Percentiles rank a stretch among this genome's conserved stretches.
phyloP scores from a whole-genome alignment of 2,329 filamentous ascomycete genomes.

The Monascus ruber region DNA sequence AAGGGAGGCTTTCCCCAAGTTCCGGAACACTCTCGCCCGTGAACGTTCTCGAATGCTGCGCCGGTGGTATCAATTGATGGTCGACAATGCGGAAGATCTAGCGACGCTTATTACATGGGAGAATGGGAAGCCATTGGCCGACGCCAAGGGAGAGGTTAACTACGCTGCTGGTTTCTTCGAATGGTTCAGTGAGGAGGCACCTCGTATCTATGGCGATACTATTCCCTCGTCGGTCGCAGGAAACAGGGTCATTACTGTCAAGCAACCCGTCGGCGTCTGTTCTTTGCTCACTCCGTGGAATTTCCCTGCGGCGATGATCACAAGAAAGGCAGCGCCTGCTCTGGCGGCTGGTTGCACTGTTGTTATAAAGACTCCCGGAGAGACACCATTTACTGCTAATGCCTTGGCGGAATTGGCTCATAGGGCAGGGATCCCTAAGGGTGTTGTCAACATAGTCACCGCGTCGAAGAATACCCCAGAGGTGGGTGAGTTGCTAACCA shows the following conservation, averaged over 20 bases:
- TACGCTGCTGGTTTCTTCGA: conserved; percentile 51
- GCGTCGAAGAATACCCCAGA: conserved; percentile 66
- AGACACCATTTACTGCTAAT: conserved; percentile 84
- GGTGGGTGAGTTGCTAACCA: conserved; percentile 66
- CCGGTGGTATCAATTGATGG: conserved; percentile 57
- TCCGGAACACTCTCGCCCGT: conserved; percentile 49
- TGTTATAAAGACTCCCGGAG: conserved; percentile 79
- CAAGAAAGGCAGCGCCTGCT: conserved; percentile 42
- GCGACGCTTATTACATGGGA: conserved; percentile 58
- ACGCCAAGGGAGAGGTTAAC: conserved; percentile 47
- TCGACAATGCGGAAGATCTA: conserved; percentile 55
- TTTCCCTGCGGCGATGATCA: conserved; percentile 47
- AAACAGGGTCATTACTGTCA: conserved; percentile 52
- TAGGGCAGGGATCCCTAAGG: conserved; percentile 78
- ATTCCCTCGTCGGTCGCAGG: conserved; percentile 49
- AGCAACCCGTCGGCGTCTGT: conserved; percentile 56
- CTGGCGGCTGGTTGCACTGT: conserved; percentile 93
- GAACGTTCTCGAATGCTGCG: conserved; percentile 51
- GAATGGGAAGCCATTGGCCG: conserved; percentile 55
- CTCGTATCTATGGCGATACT: conserved; percentile 47
- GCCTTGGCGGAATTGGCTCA: conserved; percentile 77
- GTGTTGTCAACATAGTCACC: conserved; percentile 83
- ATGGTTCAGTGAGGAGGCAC: conserved; percentile 55
- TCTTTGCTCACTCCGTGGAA: conserved; percentile 60
- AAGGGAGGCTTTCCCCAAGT: conserved; percentile 53